Conservation (phyloP, 805 yeast genomes). For the Barnettozyma populi region DNA sequence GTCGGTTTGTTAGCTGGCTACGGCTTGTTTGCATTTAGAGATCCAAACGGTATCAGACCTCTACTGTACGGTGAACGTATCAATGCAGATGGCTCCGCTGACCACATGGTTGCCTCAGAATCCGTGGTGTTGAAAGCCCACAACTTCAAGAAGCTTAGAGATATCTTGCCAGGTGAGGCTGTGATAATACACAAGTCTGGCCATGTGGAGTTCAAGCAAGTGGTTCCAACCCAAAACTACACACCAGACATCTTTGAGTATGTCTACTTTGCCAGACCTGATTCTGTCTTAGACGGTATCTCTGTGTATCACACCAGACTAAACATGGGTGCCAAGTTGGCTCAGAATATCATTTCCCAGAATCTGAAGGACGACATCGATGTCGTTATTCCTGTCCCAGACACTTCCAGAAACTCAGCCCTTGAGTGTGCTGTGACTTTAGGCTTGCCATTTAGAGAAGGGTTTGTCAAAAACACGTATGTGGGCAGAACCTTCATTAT, state of each 20-base stretch:
- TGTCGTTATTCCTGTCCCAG: constrained; percentile 97
- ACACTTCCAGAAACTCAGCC: constrained; percentile 95
- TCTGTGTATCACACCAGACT: constrained; percentile 90
- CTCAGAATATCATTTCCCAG: constrained; percentile 56
- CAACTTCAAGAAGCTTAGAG: constrained; percentile 74
- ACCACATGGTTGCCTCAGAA: constrained; percentile 94
- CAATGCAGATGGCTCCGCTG: constrained; percentile 62
- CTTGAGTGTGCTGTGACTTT: constrained; percentile 82
- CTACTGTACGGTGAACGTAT: constrained; percentile 77
- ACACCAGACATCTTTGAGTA: constrained; percentile 97
- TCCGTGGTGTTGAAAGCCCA: constrained; percentile 93
- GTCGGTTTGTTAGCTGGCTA: constrained; percentile 93
- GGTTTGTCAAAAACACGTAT: constrained; percentile 93
- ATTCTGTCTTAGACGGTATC: constrained; percentile 93
- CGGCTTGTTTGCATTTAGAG: constrained; percentile 93
- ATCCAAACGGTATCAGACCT: constrained; percentile 96
- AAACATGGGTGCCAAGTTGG: constrained; percentile 90
- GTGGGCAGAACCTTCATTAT: constrained; percentile 97
- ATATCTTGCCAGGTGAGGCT: constrained; percentile 92
- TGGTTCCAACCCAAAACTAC: constrained; percentile 69
- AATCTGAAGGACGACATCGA: constrained; percentile 61
- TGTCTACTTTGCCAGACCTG: constrained; percentile 97
- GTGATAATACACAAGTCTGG: constrained; percentile 82
- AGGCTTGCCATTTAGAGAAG: constrained; percentile 86
- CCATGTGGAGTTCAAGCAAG: constrained; percentile 79